A percentile compares a stretch with the other conserved stretches of the same genome.
These are phyloP conservation scores for Dimargaris xerosporica DNA, from an alignment of 192 early-diverging fungal species.

Conservation along the genomic window DNA sequence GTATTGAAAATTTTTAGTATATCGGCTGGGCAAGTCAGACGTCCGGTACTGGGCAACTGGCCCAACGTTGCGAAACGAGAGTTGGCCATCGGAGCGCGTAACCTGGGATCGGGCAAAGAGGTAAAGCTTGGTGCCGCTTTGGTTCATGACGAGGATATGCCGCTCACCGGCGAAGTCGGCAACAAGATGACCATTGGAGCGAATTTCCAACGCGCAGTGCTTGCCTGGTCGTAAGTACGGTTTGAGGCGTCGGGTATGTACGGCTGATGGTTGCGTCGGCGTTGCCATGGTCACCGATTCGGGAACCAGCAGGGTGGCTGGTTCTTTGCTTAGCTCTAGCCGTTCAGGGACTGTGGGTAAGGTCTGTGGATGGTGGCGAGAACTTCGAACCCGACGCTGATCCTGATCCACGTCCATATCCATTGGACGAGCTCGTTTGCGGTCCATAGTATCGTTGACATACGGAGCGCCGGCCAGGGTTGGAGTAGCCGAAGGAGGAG, in stretches of 20 bases:
- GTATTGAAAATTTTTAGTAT: constrained; percentile 27
- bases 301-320: too few relatives aligned
- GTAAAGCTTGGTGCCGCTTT: constrained; percentile 3
- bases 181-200: not conserved
- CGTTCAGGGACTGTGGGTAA: too few relatives aligned
- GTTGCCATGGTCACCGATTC: not conserved
- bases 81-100: constrained; percentile 5
- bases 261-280: not conserved
- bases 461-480: not conserved
- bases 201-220: constrained; percentile 6
- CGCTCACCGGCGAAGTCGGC: constrained; percentile 7
- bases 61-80: constrained; percentile 9
- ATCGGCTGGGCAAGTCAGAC: constrained; percentile 15
- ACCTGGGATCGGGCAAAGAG: not conserved
- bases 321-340: too few relatives aligned
- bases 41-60: constrained; percentile 17
- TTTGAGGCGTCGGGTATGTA: not conserved
- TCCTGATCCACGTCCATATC: too few relatives aligned
- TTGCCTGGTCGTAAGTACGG: not conserved
- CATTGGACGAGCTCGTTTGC: constrained; percentile 12
- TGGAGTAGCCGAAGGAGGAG: constrained; percentile 5
- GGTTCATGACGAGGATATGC: not conserved
- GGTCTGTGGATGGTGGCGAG: too few relatives aligned
- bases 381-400: too few relatives aligned
- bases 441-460: constrained; percentile 7